phyloP scores from a whole-genome alignment of 805 yeast species.

The Kazachstania kunashirensis region DNA sequence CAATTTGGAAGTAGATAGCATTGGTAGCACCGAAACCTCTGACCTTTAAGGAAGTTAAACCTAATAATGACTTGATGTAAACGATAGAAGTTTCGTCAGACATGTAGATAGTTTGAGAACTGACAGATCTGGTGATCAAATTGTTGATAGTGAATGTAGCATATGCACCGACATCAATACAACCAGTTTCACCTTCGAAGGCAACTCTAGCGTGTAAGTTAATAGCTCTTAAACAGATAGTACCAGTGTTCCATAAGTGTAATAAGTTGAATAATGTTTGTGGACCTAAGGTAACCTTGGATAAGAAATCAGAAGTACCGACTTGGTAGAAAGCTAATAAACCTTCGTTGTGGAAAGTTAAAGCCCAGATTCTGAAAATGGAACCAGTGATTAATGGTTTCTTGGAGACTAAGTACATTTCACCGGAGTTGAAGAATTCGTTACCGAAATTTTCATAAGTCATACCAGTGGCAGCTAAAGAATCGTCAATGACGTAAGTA shows the following conservation, averaged over 20 bases:
- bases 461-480: conserved; percentile 3
- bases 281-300: conserved; percentile 1
- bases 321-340: conserved; percentile 1
- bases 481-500: conserved; percentile 4
- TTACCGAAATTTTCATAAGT: conserved; percentile 1
- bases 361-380: conserved; percentile 1
- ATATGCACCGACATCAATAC: conserved; percentile 8
- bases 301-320: background rate
- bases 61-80: background rate
- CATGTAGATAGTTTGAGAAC: conserved; percentile 7
- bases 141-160: conserved; percentile 2
- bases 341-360: conserved; percentile 1
- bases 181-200: conserved; percentile 8
- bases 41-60: conserved; percentile 2
- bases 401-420: background rate
- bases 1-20: conserved; percentile 2
- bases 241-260: conserved; percentile 7
- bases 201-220: conserved; percentile 2
- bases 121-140: background rate
- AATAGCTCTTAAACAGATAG: conserved; percentile 7
- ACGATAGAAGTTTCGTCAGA: conserved; percentile 3
- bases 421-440: conserved; percentile 3
- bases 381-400: conserved; percentile 2
- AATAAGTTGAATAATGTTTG: background rate
- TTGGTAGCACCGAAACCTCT: conserved; percentile 6